Conservation (phyloP, 2,329 filamentous ascomycete species). For the Aspergillus sojae region DNA sequence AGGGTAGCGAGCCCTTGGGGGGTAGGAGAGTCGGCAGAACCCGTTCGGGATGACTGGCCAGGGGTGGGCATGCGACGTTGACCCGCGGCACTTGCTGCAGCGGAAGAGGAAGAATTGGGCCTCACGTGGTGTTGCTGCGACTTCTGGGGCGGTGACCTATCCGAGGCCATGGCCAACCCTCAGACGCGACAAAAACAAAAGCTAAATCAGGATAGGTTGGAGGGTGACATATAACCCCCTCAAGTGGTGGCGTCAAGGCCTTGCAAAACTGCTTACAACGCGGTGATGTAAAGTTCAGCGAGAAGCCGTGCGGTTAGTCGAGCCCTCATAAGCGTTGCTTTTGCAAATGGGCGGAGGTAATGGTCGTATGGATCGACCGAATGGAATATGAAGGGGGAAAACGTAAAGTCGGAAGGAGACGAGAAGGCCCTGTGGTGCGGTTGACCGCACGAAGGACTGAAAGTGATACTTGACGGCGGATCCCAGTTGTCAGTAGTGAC, state of each 20-base stretch:
- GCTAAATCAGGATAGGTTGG: slow-evolving; percentile 15
- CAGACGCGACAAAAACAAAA: slow-evolving; percentile 23
- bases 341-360: slow-evolving; percentile 18
- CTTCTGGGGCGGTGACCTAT: slow-evolving; percentile 32
- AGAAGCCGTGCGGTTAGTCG: slow-evolving; percentile 29
- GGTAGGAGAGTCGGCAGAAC: slow-evolving; percentile 24
- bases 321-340: slow-evolving; percentile 26
- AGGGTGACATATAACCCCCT: slow-evolving; percentile 23
- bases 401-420: slow-evolving; percentile 12
- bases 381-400: slow-evolving; percentile 21
- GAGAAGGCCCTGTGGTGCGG: slow-evolving; percentile 10
- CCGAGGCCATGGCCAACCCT: slow-evolving; percentile 35
- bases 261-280: slow-evolving; percentile 22
- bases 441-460: slow-evolving; percentile 9
- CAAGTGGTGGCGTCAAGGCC: slow-evolving; percentile 14
- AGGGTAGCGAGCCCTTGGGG: slow-evolving; percentile 26
- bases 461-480: neutral
- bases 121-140: slow-evolving; percentile 31
- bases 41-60: slow-evolving; percentile 41
- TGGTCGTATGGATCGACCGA: slow-evolving; percentile 21
- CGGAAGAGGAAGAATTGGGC: slow-evolving; percentile 27
- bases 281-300: slow-evolving; percentile 27
- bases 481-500: neutral
- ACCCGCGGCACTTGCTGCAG: slow-evolving; percentile 18
- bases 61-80: slow-evolving; percentile 25